phyloP scores from a whole-genome alignment of 495 filamentous ascomycete genomes.

The Glonium stellatum region DNA sequence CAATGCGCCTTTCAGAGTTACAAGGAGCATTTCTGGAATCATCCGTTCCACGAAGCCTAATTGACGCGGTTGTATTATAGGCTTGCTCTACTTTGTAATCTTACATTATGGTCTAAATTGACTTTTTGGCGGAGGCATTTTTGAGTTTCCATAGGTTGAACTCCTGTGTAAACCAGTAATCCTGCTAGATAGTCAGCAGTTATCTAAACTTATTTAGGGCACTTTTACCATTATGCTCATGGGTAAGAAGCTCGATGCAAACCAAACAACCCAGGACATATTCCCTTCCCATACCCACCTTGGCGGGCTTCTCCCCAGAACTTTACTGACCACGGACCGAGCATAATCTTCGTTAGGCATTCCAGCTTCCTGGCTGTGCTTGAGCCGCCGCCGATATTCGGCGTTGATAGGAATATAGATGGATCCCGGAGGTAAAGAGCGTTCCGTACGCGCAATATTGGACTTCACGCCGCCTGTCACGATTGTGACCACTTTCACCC shows the following conservation, averaged over 20 bases:
- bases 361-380: conserved; percentile 50
- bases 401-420: conserved; percentile 48
- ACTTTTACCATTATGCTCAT: conserved; percentile 21
- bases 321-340: conserved; percentile 47
- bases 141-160: conserved; percentile 21
- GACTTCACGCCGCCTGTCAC: conserved; percentile 58
- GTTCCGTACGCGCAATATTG: conserved; percentile 49
- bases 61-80: no score
- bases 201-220: not conserved
- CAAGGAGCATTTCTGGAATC: no score
- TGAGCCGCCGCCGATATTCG: conserved; percentile 47
- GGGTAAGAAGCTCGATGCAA: conserved; percentile 42
- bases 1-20: no score
- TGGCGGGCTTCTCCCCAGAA: conserved; percentile 44
- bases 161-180: conserved; percentile 16
- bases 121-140: conserved; percentile 2
- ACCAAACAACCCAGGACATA: conserved; percentile 42
- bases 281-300: conserved; percentile 50
- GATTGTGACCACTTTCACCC: conserved; percentile 42
- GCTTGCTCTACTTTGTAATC: not conserved
- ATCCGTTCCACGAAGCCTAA: no score
- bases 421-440: conserved; percentile 42
- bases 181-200: conserved; percentile 1
- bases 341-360: conserved; percentile 52
- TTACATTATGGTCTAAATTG: not conserved